Evolutionary conservation across 2,329 filamentous ascomycete genomes (phyloP).

Genomic region (Podosphaera aphanis): DNA sequence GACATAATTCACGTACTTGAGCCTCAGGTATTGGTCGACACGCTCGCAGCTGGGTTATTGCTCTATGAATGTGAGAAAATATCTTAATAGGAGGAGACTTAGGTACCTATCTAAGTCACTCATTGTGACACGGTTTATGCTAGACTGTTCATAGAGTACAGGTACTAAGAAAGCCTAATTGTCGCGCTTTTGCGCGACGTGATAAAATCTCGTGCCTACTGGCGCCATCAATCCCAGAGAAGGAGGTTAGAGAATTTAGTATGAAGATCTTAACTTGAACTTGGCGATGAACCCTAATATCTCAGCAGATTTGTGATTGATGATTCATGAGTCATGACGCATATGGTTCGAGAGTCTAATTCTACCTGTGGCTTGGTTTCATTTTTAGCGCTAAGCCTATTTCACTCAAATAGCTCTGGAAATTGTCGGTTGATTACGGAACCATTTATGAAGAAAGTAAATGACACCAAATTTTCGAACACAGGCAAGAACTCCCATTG

Average conservation of each 20-base stretch:
- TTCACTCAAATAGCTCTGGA: neutral
- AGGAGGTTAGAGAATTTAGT: neutral
- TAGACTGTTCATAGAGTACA: neutral
- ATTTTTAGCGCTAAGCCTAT: neutral
- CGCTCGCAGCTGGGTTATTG: conserved; percentile 82
- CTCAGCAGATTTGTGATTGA: too few species aligned
- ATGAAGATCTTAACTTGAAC: too few species aligned
- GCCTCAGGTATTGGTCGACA: conserved; percentile 89
- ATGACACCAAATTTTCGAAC: too few species aligned
- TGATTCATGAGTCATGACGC: too few species aligned
- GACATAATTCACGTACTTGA: conserved; percentile 88
- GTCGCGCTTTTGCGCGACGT: neutral
- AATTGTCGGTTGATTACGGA: too few species aligned
- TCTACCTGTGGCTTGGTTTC: too few species aligned
- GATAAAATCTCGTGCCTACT: neutral
- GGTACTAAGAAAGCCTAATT: neutral
- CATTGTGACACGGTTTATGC: conserved; percentile 27
- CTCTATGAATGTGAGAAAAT: conserved; percentile 27
- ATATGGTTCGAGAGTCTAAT: too few species aligned
- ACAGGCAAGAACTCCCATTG: neutral
- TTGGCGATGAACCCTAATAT: too few species aligned
- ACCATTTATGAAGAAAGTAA: too few species aligned
- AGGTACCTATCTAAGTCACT: conserved; percentile 78
- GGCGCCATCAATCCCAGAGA: neutral
- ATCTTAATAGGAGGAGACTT: conserved; percentile 2